Evolutionary conservation across 148 eudicot species (phyloP).

Genomic region (Vaccinium corymbosum): DNA sequence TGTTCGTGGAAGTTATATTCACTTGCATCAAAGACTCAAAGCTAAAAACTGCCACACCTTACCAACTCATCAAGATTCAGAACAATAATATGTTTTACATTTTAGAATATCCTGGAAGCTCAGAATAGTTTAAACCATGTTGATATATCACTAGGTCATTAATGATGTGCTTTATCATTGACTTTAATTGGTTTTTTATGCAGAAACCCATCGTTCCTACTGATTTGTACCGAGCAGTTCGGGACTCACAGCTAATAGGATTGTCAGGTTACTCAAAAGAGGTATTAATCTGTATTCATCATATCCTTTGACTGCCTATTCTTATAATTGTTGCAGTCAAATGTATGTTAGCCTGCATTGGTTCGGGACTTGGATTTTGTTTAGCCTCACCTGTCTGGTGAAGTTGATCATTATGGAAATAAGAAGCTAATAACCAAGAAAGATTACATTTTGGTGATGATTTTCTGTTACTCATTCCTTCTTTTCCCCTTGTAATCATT

Average conservation of each 20-base stretch:
- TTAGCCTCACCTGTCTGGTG: background rate
- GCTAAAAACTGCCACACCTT: background rate
- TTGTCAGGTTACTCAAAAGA: conserved; percentile 83
- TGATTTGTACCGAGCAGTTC: conserved; percentile 71
- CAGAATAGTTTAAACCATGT: background rate
- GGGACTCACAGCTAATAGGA: conserved; percentile 90
- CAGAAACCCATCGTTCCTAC: conserved; percentile 91
- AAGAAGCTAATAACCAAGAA: background rate
- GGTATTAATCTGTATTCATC: conserved; percentile 34
- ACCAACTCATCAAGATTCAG: background rate
- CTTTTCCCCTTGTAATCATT: background rate
- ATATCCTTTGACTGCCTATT: background rate
- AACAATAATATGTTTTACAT: background rate
- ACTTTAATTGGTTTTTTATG: conserved; percentile 14
- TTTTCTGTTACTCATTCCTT: background rate
- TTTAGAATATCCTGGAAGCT: conserved; percentile 1
- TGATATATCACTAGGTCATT: background rate
- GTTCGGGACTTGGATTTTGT: background rate
- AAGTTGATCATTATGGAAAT: conserved; percentile 4
- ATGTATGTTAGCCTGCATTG: conserved; percentile 4
- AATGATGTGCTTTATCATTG: background rate
- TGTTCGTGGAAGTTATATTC: conserved; percentile 10
- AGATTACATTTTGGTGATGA: background rate
- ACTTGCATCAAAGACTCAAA: background rate
- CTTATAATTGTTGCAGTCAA: background rate